phyloP scores from a whole-genome alignment of 345 rosid genomes.

The Schrenkiella parvula region DNA sequence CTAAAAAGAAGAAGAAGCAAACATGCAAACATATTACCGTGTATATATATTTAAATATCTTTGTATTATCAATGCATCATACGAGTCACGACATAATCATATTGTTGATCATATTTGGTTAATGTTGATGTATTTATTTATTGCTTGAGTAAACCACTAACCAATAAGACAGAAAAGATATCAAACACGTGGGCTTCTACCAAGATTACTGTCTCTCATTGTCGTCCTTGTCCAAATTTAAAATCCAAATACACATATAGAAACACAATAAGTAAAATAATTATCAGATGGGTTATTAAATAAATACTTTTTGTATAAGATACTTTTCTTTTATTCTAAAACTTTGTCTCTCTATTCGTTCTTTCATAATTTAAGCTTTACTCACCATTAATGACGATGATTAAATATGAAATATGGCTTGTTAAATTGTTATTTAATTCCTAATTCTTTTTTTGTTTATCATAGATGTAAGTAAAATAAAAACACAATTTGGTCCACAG shows the following conservation, averaged over 20 bases:
- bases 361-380: slow-evolving; percentile 10
- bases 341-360: slow-evolving; percentile 30
- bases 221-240: neutral
- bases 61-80: neutral
- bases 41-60: neutral
- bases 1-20: neutral
- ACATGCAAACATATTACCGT: neutral
- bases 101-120: slow-evolving; percentile 13
- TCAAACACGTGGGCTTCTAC: slow-evolving; percentile 18
- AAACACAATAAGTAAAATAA: slow-evolving; percentile 4
- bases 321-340: slow-evolving; percentile 21
- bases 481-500: slow-evolving; percentile 15
- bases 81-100: slow-evolving; percentile 27
- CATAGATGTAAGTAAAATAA: neutral
- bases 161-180: slow-evolving; percentile 9
- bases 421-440: neutral
- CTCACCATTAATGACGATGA: neutral
- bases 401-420: neutral
- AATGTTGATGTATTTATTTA: neutral
- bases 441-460: neutral
- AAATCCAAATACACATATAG: neutral
- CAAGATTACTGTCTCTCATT: slow-evolving; percentile 16
- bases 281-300: neutral
- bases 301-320: slow-evolving; percentile 10
- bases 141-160: slow-evolving; percentile 7